Evolutionary conservation across 768 basidiomycete genomes (phyloP).

Genomic region (Cyclocybe aegerita): DNA sequence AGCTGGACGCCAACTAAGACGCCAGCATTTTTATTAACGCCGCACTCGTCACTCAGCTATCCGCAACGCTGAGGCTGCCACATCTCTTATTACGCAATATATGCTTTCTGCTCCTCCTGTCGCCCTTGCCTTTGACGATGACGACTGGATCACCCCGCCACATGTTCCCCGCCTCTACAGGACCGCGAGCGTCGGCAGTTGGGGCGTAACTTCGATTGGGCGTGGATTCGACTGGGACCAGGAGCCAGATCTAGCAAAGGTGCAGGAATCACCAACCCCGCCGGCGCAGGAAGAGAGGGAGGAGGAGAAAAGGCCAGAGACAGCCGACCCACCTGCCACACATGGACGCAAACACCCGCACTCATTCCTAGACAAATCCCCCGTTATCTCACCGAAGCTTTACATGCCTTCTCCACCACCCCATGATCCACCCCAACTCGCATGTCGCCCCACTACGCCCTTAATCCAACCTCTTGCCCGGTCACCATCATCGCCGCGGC

Average conservation of each 20-base stretch:
- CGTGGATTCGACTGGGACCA: constrained; percentile 78
- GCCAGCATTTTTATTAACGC: constrained; percentile 8
- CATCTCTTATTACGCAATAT: constrained; percentile 23
- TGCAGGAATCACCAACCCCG: constrained; percentile 12
- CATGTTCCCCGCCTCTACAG: constrained; percentile 52
- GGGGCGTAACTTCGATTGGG: constrained; percentile 84
- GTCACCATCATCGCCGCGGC: constrained; percentile 59
- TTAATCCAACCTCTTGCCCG: constrained; percentile 34
- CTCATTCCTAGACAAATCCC: constrained; percentile 32
- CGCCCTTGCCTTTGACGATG: constrained; percentile 66
- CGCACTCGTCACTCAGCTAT: constrained; percentile 14
- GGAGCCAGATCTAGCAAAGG: constrained; percentile 13
- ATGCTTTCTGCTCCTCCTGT: constrained; percentile 63
- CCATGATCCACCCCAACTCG: constrained; percentile 15
- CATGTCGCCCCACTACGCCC: constrained; percentile 24
- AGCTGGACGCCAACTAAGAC: constrained; percentile 7
- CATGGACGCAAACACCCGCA: constrained; percentile 37
- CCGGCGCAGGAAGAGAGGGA: constrained; percentile 9
- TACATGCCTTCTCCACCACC: constrained; percentile 23
- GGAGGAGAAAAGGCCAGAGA: constrained; percentile 13
- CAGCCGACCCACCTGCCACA: constrained; percentile 20
- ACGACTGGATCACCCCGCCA: constrained; percentile 62
- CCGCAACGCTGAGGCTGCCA: constrained; percentile 14
- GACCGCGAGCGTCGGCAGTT: constrained; percentile 72
- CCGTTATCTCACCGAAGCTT: constrained; percentile 25